Evolutionary conservation across 345 rosid species (phyloP).

Genomic region (Eucalyptus erythrocorys): DNA sequence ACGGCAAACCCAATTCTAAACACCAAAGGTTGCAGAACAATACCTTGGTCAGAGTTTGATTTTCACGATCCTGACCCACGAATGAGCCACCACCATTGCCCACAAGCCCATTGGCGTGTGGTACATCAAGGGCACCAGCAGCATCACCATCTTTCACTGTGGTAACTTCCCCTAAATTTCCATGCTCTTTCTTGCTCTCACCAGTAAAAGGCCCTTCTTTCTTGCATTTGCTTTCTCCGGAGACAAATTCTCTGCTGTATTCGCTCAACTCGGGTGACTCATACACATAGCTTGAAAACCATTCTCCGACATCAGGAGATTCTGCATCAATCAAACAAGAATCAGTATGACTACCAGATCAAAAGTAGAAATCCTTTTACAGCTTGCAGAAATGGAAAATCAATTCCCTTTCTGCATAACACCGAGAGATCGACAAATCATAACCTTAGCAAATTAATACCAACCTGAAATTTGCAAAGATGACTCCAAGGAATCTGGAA

Average conservation of each 20-base stretch:
- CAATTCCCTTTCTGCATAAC: neutral
- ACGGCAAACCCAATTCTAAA: neutral
- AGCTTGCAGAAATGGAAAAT: neutral
- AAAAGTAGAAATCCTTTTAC: neutral
- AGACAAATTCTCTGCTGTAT: neutral
- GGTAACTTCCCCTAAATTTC: neutral
- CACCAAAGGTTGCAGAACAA: neutral
- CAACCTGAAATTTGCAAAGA: slow-evolving; percentile 29
- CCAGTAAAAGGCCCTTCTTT: neutral
- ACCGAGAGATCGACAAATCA: neutral
- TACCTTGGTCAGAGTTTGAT: slow-evolving; percentile 4
- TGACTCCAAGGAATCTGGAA: slow-evolving; percentile 5
- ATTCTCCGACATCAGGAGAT: slow-evolving; percentile 21
- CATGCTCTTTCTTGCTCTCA: neutral
- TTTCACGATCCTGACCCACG: fast-evolving
- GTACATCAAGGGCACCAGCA: neutral
- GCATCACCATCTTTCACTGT: neutral
- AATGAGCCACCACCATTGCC: neutral
- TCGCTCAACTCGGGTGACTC: slow-evolving; percentile 8
- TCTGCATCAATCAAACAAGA: slow-evolving; percentile 13
- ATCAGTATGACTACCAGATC: neutral
- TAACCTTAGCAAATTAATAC: neutral
- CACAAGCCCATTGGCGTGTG: neutral
- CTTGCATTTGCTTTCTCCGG: neutral
- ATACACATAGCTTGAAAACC: slow-evolving; percentile 12